These are phyloP conservation scores for Vitis labrusca DNA, from an alignment of 164 flowering plant species.

Conservation along the genomic window DNA sequence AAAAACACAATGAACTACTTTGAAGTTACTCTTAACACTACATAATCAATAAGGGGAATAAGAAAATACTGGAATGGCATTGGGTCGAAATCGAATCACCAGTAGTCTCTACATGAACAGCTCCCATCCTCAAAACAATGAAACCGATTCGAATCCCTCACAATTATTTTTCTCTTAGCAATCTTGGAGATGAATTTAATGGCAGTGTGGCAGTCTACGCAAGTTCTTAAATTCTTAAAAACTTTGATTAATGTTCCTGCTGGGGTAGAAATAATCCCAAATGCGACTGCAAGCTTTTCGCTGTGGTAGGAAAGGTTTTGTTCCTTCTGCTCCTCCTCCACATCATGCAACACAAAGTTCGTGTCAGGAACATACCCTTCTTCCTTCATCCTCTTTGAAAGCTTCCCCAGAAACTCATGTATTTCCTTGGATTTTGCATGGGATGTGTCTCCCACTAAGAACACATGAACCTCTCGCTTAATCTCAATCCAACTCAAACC, in stretches of 20 bases:
- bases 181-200: conserved; percentile 38
- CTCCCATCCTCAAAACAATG: conserved; percentile 37
- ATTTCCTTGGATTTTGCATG: conserved; percentile 31
- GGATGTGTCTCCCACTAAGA: conserved; percentile 35
- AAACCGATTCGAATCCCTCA: conserved; percentile 41
- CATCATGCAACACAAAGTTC: conserved; percentile 40
- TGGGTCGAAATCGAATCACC: neutral
- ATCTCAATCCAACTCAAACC: conserved; percentile 39
- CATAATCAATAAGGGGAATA: no score
- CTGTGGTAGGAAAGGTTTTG: conserved; percentile 36
- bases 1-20: no score
- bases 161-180: conserved; percentile 30
- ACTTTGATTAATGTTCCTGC: conserved; percentile 31
- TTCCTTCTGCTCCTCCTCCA: conserved; percentile 46
- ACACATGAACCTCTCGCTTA: conserved; percentile 28
- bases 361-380: conserved; percentile 42
- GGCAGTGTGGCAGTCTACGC: conserved; percentile 42
- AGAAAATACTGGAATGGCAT: no score
- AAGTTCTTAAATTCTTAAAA: conserved; percentile 40
- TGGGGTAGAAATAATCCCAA: conserved; percentile 31
- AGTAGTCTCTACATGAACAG: conserved; percentile 38
- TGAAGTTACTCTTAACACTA: no score
- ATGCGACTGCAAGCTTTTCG: conserved; percentile 44
- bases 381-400: conserved; percentile 30
- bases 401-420: conserved; percentile 18